Conservation (phyloP, 208 protist species). For the Wallacemonas sp. region DNA sequence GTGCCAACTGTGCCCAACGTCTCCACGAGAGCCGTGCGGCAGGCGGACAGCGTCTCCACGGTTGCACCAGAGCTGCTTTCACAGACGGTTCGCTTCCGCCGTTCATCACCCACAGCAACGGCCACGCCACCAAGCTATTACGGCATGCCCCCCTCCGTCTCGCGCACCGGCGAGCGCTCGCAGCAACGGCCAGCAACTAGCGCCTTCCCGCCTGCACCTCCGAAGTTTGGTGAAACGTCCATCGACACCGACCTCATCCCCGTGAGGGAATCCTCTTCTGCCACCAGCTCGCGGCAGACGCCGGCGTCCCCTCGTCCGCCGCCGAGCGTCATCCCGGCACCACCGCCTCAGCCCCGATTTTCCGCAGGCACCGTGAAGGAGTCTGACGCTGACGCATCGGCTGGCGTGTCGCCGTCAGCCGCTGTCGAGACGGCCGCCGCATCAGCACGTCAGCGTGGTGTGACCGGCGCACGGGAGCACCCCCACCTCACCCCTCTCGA, state of each 20-base stretch:
- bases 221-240: too few species aligned
- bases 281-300: too few species aligned
- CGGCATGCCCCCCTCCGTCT: not conserved
- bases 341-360: too few species aligned
- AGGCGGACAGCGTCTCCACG: not conserved
- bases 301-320: too few species aligned
- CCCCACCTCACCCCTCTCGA: not conserved
- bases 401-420: too few species aligned
- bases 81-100: not conserved
- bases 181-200: not conserved
- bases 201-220: not conserved
- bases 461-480: not conserved
- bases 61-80: constrained; percentile 3
- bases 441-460: too few species aligned
- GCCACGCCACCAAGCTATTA: not conserved
- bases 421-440: too few species aligned
- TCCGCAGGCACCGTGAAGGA: too few species aligned
- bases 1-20: not conserved
- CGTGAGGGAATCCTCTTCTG: too few species aligned
- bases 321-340: too few species aligned
- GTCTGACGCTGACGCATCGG: too few species aligned
- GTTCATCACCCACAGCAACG: not conserved
- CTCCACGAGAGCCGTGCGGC: not conserved
- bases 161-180: not conserved
- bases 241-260: too few species aligned